Percentiles rank a stretch among this genome's conserved stretches.
These are phyloP conservation scores for Camellia oleifera DNA, from an alignment of 179 eudicot genomes.

Conservation along the genomic window DNA sequence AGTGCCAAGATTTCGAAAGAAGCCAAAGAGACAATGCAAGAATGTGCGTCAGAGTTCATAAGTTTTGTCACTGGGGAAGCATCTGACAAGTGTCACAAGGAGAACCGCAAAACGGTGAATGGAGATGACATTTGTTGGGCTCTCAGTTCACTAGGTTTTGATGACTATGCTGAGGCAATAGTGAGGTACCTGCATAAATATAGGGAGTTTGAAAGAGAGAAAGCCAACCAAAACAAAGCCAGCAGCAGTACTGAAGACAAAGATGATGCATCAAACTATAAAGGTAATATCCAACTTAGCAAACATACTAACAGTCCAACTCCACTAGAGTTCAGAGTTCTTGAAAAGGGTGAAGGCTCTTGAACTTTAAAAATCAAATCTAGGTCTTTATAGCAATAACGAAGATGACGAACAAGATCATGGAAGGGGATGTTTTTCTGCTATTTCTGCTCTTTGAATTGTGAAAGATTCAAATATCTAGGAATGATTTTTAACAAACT, in stretches of 20 bases:
- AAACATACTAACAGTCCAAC: neutral
- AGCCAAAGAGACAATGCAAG: conserved; percentile 31
- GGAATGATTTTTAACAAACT: neutral
- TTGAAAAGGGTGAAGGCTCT: conserved; percentile 18
- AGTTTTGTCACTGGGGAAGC: conserved; percentile 29
- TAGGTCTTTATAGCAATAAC: neutral
- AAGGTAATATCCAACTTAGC: neutral
- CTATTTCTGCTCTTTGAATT: neutral
- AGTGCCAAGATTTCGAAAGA: conserved; percentile 33
- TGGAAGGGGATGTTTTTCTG: neutral
- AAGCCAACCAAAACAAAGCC: conserved; percentile 25
- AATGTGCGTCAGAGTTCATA: conserved; percentile 32
- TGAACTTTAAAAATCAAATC: neutral
- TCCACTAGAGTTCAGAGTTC: conserved; percentile 10
- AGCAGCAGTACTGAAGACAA: neutral
- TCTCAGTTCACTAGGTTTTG: conserved; percentile 30
- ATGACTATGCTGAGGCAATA: conserved; percentile 21
- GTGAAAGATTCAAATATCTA: neutral
- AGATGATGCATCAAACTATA: conserved; percentile 2
- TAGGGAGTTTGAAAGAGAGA: conserved; percentile 25
- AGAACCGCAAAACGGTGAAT: conserved; percentile 32
- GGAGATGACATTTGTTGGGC: conserved; percentile 36
- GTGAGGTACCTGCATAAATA: conserved; percentile 23
- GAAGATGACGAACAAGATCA: neutral
- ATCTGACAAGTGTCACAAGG: conserved; percentile 32